phyloP scores from a whole-genome alignment of 164 flowering plant genomes.

The Magnolia changhungtana region DNA sequence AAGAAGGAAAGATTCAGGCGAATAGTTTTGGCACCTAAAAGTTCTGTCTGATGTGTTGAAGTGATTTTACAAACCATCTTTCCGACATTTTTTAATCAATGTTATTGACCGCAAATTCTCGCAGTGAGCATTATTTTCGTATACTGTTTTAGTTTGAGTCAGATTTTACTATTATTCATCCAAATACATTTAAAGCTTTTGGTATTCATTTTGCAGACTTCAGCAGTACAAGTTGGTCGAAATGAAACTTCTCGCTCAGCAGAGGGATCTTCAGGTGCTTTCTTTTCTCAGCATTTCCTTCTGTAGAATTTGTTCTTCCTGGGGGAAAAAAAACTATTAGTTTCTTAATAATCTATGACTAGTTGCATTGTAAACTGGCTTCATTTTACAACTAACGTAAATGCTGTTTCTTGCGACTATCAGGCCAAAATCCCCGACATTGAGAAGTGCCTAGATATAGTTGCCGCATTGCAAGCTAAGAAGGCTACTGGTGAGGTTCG shows the following conservation, averaged over 20 bases:
- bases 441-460: slow-evolving; percentile 87
- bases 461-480: slow-evolving; percentile 78
- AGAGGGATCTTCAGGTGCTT: slow-evolving; percentile 81
- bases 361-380: background rate
- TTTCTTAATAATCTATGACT: background rate
- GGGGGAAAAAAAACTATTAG: background rate
- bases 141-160: background rate
- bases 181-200: background rate
- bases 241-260: slow-evolving; percentile 92
- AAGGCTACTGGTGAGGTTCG: slow-evolving; percentile 94
- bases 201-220: slow-evolving; percentile 42
- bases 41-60: background rate
- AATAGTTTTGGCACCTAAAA: background rate
- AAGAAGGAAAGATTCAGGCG: background rate
- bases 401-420: slow-evolving; percentile 12
- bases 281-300: background rate
- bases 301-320: background rate
- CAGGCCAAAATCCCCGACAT: slow-evolving; percentile 98
- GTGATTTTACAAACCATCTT: no score
- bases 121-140: background rate
- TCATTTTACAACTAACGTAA: no score
- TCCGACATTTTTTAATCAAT: no score
- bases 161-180: background rate
- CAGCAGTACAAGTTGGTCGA: slow-evolving; percentile 88
- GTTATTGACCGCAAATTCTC: no score